These are phyloP conservation scores for Trametes cubensis DNA, from an alignment of 768 basidiomycete genomes.

Conservation along the genomic window DNA sequence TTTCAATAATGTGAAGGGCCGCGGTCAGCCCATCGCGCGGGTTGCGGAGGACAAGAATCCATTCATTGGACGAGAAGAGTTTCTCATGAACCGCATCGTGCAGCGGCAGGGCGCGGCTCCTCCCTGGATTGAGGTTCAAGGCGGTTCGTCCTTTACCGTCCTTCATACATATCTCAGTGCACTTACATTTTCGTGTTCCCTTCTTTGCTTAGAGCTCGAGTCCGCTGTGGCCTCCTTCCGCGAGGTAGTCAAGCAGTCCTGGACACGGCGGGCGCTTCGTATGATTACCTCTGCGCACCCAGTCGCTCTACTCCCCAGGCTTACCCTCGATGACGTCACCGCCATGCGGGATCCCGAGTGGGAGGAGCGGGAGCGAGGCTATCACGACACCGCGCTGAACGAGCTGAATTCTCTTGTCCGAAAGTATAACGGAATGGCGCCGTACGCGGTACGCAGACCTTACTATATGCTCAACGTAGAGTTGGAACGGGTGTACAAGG, in stretches of 20 bases:
- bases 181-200: not conserved
- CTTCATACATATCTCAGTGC: constrained; percentile 1
- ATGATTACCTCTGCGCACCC: constrained; percentile 50
- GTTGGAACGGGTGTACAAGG: constrained; percentile 55
- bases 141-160: constrained; percentile 44
- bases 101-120: constrained; percentile 82
- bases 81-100: constrained; percentile 84
- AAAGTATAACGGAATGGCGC: constrained; percentile 80
- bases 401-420: constrained; percentile 77
- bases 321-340: constrained; percentile 40
- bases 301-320: constrained; percentile 42
- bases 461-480: constrained; percentile 61
- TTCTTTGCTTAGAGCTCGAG: constrained; percentile 60
- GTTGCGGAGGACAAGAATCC: constrained; percentile 56
- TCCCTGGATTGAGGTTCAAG: constrained; percentile 85
- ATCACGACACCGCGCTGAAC: constrained; percentile 67
- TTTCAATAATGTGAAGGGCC: constrained; percentile 73
- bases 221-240: constrained; percentile 63
- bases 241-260: constrained; percentile 62
- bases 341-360: constrained; percentile 65
- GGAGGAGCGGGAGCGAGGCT: constrained; percentile 66
- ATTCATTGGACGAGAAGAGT: constrained; percentile 76
- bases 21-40: constrained; percentile 53
- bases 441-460: constrained; percentile 71
- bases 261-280: constrained; percentile 77